phyloP scores from a whole-genome alignment of 345 rosid genomes.

The Eucalyptus erythrocorys region DNA sequence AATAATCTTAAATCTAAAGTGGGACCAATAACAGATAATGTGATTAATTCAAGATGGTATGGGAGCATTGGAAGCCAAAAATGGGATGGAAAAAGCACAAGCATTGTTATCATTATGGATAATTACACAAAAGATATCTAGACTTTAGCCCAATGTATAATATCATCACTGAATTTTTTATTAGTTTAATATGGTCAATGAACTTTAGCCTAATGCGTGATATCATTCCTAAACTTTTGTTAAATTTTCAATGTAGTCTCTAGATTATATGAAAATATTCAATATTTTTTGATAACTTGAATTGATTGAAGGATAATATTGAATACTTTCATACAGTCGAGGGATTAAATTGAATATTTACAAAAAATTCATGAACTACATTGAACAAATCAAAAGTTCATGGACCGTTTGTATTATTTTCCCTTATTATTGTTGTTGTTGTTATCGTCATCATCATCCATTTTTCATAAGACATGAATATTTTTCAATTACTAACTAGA shows the following conservation, averaged over 20 bases:
- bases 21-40: too few relatives aligned
- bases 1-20: too few relatives aligned
- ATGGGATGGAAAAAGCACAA: too few relatives aligned
- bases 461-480: background rate
- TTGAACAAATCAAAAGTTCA: background rate
- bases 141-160: background rate
- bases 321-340: rapidly evolving
- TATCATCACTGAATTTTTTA: background rate
- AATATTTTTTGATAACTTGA: background rate
- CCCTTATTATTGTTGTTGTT: background rate
- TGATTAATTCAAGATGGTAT: too few relatives aligned
- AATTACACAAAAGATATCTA: rapidly evolving
- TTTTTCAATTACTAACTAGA: background rate
- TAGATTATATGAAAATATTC: background rate
- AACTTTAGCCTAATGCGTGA: background rate
- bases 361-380: background rate
- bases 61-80: too few relatives aligned
- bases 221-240: background rate
- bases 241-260: background rate
- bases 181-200: rapidly evolving
- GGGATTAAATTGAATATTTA: background rate
- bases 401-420: background rate
- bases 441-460: background rate
- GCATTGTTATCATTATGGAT: background rate
- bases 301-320: background rate